phyloP scores from a whole-genome alignment of 495 filamentous ascomycete genomes.

The Cenococcum geophilum region DNA sequence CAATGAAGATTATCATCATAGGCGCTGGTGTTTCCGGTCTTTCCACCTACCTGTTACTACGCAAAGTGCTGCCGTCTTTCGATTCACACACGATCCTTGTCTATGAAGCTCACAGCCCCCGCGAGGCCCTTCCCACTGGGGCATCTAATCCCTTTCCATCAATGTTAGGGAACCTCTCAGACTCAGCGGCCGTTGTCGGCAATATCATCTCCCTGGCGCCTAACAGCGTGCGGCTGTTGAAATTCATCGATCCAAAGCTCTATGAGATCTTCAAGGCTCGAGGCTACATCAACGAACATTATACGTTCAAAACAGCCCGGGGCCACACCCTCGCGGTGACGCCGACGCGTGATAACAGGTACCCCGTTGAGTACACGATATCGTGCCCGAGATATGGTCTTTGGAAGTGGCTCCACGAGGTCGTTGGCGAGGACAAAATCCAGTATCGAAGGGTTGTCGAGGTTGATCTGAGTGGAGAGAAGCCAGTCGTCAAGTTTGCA shows the following conservation, averaged over 20 bases:
- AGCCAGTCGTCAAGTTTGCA: constrained; percentile 29
- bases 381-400: constrained; percentile 7
- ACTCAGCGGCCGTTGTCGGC: no score
- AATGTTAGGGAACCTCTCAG: no score
- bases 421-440: constrained; percentile 1
- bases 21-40: constrained; percentile 48
- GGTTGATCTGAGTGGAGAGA: neutral
- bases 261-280: constrained; percentile 13
- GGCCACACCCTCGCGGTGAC: constrained; percentile 28
- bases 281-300: constrained; percentile 36
- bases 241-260: no score
- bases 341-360: neutral
- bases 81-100: constrained; percentile 32
- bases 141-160: no score
- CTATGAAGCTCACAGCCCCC: constrained; percentile 37
- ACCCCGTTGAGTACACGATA: neutral
- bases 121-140: no score
- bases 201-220: no score
- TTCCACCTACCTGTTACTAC: constrained; percentile 42
- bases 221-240: no score
- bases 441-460: constrained; percentile 2
- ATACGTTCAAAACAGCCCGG: constrained; percentile 36
- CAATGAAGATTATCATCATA: constrained; percentile 49
- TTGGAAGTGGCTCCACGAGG: constrained; percentile 11
- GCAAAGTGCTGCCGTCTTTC: constrained; percentile 40